phyloP scores from a whole-genome alignment of 2,329 filamentous ascomycete species.

The Apiospora malaysiana region DNA sequence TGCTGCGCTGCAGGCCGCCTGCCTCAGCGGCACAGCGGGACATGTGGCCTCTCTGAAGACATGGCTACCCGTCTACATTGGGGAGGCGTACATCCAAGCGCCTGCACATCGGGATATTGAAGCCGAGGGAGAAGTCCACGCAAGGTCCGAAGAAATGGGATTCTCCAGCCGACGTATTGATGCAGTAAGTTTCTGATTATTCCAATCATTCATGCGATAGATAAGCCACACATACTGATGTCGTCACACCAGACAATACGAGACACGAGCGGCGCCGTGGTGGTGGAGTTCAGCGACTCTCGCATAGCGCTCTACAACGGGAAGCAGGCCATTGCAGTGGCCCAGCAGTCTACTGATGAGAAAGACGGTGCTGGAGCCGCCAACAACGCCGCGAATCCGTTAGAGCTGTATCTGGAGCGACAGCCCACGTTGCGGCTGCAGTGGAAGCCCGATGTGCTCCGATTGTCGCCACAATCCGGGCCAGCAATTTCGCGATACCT shows the following conservation, averaged over 20 bases:
- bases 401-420: not conserved
- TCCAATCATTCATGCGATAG: no score
- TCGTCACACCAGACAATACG: slow-evolving; percentile 8
- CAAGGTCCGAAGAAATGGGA: not conserved
- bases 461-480: not conserved
- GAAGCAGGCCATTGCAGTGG: not conserved
- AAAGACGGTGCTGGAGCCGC: not conserved
- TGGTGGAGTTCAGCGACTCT: slow-evolving; percentile 3
- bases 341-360: not conserved
- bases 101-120: not conserved
- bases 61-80: slow-evolving; percentile 14
- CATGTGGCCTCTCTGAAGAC: not conserved
- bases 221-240: not conserved
- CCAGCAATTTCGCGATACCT: no score
- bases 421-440: slow-evolving; percentile 26
- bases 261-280: not conserved
- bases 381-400: not conserved
- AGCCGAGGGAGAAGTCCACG: slow-evolving; percentile 11
- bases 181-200: slow-evolving; percentile 2
- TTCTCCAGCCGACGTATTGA: slow-evolving; percentile 15
- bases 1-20: slow-evolving; percentile 30
- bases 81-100: not conserved
- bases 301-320: not conserved
- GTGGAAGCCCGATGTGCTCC: slow-evolving; percentile 30
- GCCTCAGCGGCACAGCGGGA: slow-evolving; percentile 23